Evolutionary conservation across 805 yeast species (phyloP), one percentile per base, ranked within the genome.

Genomic region (Spencermartinsiella europaea): DNA sequence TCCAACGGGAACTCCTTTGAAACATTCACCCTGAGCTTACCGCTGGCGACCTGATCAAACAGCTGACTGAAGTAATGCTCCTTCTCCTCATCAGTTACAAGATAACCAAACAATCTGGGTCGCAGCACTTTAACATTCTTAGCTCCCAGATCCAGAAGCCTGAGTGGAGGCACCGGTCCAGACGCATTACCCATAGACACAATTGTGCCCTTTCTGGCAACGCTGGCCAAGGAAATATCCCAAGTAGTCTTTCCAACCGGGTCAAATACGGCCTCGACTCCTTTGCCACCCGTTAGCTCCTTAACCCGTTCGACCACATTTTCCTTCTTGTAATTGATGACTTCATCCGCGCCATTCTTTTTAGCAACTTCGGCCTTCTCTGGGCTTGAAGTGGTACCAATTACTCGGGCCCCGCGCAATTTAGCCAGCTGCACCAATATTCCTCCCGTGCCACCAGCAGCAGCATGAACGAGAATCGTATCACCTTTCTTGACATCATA

Each of bases 401-500:
- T 88, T 39, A 81, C 89, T 52, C 77, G 81, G 3, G 89, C 96
- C 17, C 95, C 95, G 41, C 69, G 71, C 20, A 66, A 59, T 25
- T 72, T 64, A 42, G 83, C 65, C 65, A 89, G 68, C 63, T 89
- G 96, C 42, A 73, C 70, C 45, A 88, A 68, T 16, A 86, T 55
- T 43, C 77, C 73, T 3, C 98, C 98, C 42, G 86, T 91, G 47
- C 97, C 96, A 39, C 97, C 98, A 2, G 97, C 96, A 5, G 96
- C 96, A 3, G 97, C 97, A 70, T 89, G 87, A 21, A 87, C 81
- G 40, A 90, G 71, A 38, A 85, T 75, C 55, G 66, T 74, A 48
- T 91, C 96, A 44, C 80, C 90, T 61, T 75, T 69, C 56, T 85
- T 62, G 34, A 86, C 84, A 1, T 72, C 58, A 59, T 85, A 79